A percentile compares a stretch with the other conserved stretches of the same genome.
Evolutionary conservation across 352 stramenopile genomes (phyloP).

Genomic region (Globisporangium rhizosaccharum): DNA sequence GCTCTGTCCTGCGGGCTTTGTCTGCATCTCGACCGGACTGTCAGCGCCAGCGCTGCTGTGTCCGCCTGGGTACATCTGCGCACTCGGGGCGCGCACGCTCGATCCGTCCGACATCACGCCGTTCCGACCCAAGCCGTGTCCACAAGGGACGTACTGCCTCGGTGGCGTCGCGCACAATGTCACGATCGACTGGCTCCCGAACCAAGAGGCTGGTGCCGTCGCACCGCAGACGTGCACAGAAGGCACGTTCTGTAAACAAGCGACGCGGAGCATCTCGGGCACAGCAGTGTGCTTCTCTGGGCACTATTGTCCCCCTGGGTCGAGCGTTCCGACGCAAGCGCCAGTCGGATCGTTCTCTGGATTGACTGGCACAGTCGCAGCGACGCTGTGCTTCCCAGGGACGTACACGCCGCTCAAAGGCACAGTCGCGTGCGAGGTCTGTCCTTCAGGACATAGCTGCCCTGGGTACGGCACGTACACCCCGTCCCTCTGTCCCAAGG

Average conservation of each 20-base stretch:
- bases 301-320: conserved; percentile 94
- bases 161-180: conserved; percentile 91
- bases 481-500: conserved; percentile 90
- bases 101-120: conserved; percentile 79
- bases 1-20: conserved; percentile 92
- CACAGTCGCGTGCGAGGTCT: conserved; percentile 87
- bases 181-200: conserved; percentile 90
- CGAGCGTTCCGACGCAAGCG: conserved; percentile 81
- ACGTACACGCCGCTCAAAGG: conserved; percentile 93
- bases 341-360: conserved; percentile 91
- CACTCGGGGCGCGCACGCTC: conserved; percentile 87
- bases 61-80: conserved; percentile 93
- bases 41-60: conserved; percentile 90
- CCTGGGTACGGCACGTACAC: conserved; percentile 95
- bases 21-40: conserved; percentile 92
- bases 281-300: conserved; percentile 89
- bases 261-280: conserved; percentile 73
- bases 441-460: conserved; percentile 92
- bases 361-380: conserved; percentile 83
- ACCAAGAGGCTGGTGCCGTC: conserved; percentile 63
- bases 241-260: conserved; percentile 91
- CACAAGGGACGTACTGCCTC: conserved; percentile 92
- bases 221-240: conserved; percentile 93
- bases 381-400: conserved; percentile 95
- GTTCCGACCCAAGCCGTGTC: conserved; percentile 85